Conservation (phyloP, 2,329 filamentous ascomycete genomes). For the Aspergillus persii region DNA sequence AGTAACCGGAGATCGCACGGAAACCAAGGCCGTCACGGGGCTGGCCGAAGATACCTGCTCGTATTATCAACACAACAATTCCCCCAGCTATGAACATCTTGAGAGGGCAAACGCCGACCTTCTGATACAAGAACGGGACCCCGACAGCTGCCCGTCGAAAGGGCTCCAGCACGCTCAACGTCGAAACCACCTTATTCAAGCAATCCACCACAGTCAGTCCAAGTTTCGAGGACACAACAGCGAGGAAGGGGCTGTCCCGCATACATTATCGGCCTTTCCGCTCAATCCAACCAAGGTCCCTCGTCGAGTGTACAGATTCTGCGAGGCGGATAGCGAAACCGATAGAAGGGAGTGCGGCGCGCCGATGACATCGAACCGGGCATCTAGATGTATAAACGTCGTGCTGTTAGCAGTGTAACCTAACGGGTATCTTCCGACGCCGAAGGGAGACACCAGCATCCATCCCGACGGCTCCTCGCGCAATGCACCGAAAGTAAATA, state of each 20-base stretch:
- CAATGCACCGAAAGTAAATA: neutral
- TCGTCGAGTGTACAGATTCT: slow-evolving; percentile 86
- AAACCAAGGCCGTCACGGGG: slow-evolving; percentile 83
- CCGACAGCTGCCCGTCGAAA: slow-evolving; percentile 75
- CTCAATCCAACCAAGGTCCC: slow-evolving; percentile 88
- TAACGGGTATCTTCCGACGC: too few species aligned
- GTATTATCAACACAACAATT: slow-evolving; percentile 11
- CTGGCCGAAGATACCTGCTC: slow-evolving; percentile 75
- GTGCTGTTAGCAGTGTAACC: slow-evolving; percentile 14
- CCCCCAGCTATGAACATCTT: neutral
- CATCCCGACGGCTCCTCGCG: neutral
- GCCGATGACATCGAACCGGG: slow-evolving; percentile 89
- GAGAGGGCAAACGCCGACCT: slow-evolving; percentile 31
- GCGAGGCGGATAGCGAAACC: slow-evolving; percentile 86
- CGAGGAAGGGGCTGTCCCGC: slow-evolving; percentile 17
- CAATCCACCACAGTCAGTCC: slow-evolving; percentile 1
- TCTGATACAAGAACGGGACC: slow-evolving; percentile 93
- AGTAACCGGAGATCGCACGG: slow-evolving; percentile 80
- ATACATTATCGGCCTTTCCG: slow-evolving; percentile 85
- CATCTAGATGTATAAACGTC: slow-evolving; percentile 60
- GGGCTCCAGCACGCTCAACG: slow-evolving; percentile 81
- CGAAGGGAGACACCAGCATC: neutral
- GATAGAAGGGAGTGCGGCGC: slow-evolving; percentile 91
- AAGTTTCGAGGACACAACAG: neutral
- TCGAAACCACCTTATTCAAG: slow-evolving; percentile 70